Conservation (phyloP, 1,284 basidiomycete species). For the Pyrrhoderma lamaoense region DNA sequence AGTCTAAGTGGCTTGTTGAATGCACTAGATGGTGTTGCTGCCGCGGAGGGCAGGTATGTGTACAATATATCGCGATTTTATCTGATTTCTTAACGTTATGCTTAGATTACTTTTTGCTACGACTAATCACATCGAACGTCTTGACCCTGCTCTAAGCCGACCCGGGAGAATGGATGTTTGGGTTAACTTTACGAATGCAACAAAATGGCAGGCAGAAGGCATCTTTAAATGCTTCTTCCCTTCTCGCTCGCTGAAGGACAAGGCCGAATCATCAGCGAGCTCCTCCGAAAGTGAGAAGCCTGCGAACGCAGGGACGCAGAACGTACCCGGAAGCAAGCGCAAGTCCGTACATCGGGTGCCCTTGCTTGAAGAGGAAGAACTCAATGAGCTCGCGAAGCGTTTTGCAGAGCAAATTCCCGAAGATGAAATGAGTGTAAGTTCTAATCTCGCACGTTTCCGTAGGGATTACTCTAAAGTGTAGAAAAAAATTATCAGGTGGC, state of each 20-base stretch:
- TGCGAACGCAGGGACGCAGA: constrained; percentile 35
- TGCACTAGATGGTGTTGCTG: constrained; percentile 81
- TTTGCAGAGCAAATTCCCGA: constrained; percentile 75
- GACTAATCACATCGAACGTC: constrained; percentile 79
- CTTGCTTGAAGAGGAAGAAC: constrained; percentile 62
- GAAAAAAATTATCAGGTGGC: constrained; percentile 50
- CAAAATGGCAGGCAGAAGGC: constrained; percentile 80
- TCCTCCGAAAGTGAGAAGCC: neutral
- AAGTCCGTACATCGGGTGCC: constrained; percentile 58
- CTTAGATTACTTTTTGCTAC: constrained; percentile 70
- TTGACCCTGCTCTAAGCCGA: constrained; percentile 74
- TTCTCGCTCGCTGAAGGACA: constrained; percentile 34
- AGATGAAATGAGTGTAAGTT: constrained; percentile 70
- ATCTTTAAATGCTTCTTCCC: constrained; percentile 92
- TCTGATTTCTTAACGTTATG: constrained; percentile 13
- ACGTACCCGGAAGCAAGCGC: constrained; percentile 60
- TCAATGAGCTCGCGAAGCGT: constrained; percentile 63
- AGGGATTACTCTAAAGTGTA: neutral
- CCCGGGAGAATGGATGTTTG: constrained; percentile 84
- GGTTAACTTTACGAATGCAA: constrained; percentile 83
- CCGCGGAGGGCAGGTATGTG: constrained; percentile 73
- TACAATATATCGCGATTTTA: constrained; percentile 6
- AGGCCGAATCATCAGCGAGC: constrained; percentile 32
- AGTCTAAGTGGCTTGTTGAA: constrained; percentile 77
- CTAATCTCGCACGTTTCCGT: neutral